These are phyloP conservation scores for Phylloporus scabripes DNA, from an alignment of 768 basidiomycete genomes.

Conservation along the genomic window DNA sequence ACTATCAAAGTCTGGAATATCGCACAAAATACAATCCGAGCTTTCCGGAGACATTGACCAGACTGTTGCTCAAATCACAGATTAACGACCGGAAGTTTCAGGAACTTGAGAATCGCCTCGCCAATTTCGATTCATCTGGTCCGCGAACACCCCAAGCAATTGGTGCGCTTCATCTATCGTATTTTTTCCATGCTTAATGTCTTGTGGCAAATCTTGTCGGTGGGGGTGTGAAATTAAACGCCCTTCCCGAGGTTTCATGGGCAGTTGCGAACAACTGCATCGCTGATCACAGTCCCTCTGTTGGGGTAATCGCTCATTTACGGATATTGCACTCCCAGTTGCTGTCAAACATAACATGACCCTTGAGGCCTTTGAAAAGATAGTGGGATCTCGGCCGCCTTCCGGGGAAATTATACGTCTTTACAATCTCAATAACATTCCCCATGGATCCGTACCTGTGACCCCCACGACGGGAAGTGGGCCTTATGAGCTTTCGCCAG, in stretches of 20 bases:
- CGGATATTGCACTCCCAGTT: not conserved
- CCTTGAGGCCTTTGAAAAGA: slow-evolving; percentile 36
- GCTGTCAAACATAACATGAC: slow-evolving; percentile 26
- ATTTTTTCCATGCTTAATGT: not conserved
- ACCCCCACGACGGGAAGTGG: not conserved
- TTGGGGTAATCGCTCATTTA: not conserved
- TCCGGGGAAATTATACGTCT: slow-evolving; percentile 32
- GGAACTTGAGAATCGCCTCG: not conserved
- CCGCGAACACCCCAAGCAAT: not conserved
- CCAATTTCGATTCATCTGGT: not conserved
- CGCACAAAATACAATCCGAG: not conserved
- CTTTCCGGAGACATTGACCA: not conserved
- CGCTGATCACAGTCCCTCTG: not conserved
- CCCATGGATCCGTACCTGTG: not conserved
- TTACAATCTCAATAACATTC: not conserved
- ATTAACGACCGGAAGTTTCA: slow-evolving; percentile 16
- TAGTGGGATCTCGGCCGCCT: slow-evolving; percentile 17
- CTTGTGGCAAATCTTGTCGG: not conserved
- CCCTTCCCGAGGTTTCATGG: slow-evolving; percentile 11
- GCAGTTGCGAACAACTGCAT: not conserved
- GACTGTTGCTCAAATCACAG: slow-evolving; percentile 14
- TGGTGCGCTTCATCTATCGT: not conserved
- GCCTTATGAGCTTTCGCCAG: not conserved
- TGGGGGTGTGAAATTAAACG: slow-evolving; percentile 37
- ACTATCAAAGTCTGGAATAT: not conserved